Conservation (phyloP, 441 rosid species). For the Hura crepitans region DNA sequence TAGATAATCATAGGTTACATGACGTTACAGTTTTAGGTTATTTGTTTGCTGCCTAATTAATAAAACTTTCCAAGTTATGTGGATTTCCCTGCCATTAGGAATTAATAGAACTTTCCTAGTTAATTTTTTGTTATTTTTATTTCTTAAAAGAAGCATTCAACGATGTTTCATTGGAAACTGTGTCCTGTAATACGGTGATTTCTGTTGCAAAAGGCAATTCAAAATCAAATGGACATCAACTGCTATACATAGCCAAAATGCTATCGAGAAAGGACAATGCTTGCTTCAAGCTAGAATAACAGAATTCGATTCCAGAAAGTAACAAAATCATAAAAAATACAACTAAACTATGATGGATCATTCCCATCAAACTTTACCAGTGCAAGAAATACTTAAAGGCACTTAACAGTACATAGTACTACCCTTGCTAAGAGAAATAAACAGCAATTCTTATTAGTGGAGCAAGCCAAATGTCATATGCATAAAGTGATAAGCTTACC, state of each 20-base stretch:
- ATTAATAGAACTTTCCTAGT: no score
- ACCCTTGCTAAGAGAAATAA: not conserved
- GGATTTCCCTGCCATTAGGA: no score
- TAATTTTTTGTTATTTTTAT: no score
- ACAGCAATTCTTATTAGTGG: not conserved
- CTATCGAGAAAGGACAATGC: not conserved
- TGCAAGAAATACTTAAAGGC: not conserved
- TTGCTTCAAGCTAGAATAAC: not conserved
- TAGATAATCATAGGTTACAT: not conserved
- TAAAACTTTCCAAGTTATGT: no score
- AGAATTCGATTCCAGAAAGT: not conserved
- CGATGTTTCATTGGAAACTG: no score
- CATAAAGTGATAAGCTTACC: constrained; percentile 43
- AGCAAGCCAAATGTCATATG: constrained; percentile 4
- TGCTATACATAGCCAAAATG: not conserved
- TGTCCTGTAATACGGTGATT: no score
- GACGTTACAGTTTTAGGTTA: no score
- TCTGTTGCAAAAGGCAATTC: not conserved
- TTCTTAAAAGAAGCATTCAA: no score
- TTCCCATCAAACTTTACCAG: not conserved
- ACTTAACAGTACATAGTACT: not conserved
- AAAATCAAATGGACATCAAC: not conserved
- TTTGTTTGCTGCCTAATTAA: no score
- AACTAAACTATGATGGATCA: not conserved
- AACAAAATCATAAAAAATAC: not conserved